phyloP scores from a whole-genome alignment of 177 flowering plant species.

The Vitis hybrid region DNA sequence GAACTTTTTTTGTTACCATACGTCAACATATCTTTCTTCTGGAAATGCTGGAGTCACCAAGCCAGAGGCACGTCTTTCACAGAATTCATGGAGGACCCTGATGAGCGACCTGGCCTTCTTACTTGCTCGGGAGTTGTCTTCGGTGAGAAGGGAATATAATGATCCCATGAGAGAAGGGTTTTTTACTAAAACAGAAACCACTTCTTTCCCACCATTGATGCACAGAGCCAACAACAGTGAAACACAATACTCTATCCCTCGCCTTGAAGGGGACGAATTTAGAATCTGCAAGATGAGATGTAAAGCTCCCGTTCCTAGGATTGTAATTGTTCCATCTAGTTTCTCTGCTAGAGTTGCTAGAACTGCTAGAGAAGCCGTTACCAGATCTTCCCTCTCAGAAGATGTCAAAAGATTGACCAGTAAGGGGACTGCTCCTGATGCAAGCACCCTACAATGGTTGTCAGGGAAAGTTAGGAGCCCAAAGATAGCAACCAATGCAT shows the following conservation, averaged over 20 bases:
- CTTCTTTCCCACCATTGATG: conserved; percentile 37
- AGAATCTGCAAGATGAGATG: conserved; percentile 19
- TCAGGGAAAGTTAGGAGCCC: conserved; percentile 34
- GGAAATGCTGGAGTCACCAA: conserved; percentile 14
- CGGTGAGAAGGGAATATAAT: conserved; percentile 35
- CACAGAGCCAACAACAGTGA: conserved; percentile 42
- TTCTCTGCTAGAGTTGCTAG: conserved; percentile 41
- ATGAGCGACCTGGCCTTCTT: conserved; percentile 51
- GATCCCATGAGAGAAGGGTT: conserved; percentile 37
- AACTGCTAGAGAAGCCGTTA: conserved; percentile 36
- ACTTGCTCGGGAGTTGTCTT: conserved; percentile 40
- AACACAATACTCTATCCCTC: conserved; percentile 39
- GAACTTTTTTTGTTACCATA: conserved; percentile 26
- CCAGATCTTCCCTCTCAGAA: conserved; percentile 27
- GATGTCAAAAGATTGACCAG: conserved; percentile 26
- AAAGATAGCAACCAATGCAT: conserved; percentile 41
- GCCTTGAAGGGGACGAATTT: conserved; percentile 24
- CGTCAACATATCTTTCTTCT: conserved; percentile 37
- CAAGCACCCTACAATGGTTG: conserved; percentile 35
- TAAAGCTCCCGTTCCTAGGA: conserved; percentile 25
- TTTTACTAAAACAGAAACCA: conserved; percentile 38
- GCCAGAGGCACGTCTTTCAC: conserved; percentile 31
- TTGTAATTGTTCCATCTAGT: conserved; percentile 36
- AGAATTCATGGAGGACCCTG: conserved; percentile 39
- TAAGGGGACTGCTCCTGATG: conserved; percentile 37